These are phyloP conservation scores for Russula emetica DNA, from an alignment of 768 basidiomycete species.

Conservation along the genomic window DNA sequence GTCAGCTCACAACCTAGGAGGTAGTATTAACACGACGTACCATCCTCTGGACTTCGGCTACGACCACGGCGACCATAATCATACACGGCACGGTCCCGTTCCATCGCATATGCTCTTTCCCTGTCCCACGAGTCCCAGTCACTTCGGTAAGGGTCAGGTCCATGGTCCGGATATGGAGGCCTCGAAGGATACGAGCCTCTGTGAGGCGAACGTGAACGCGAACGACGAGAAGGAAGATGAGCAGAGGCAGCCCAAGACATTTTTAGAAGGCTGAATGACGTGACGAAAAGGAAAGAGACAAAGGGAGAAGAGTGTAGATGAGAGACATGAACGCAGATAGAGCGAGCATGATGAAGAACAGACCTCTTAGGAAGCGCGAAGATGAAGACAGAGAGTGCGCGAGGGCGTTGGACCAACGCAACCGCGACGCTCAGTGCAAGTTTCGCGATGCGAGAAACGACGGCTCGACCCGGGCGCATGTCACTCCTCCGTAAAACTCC, in stretches of 20 bases:
- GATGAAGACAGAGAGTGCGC: conserved; percentile 37
- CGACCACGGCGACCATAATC: conserved; percentile 67
- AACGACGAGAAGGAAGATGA: conserved; percentile 71
- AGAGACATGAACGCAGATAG: conserved; percentile 67
- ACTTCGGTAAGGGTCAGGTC: conserved; percentile 54
- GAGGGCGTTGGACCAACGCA: conserved; percentile 39
- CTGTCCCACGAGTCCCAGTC: conserved; percentile 73
- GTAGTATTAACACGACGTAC: conserved; percentile 36
- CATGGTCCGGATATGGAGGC: conserved; percentile 54
- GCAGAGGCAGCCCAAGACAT: conserved; percentile 66
- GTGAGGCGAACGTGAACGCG: conserved; percentile 76
- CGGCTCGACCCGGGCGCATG: conserved; percentile 27
- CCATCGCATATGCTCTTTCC: conserved; percentile 64
- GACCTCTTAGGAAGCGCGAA: conserved; percentile 71
- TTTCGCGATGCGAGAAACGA: conserved; percentile 53
- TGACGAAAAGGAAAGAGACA: conserved; percentile 50
- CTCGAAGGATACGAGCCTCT: conserved; percentile 51
- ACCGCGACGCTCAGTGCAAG: conserved; percentile 43
- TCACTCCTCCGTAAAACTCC: conserved; percentile 41
- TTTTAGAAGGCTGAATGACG: conserved; percentile 46
- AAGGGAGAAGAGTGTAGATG: conserved; percentile 53
- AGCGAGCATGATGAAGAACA: conserved; percentile 90
- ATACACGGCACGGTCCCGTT: conserved; percentile 63
- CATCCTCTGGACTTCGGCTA: conserved; percentile 80
- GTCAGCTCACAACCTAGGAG: background rate